Conservation (phyloP, 495 filamentous ascomycete species). For the Geoglossum glabrum region DNA sequence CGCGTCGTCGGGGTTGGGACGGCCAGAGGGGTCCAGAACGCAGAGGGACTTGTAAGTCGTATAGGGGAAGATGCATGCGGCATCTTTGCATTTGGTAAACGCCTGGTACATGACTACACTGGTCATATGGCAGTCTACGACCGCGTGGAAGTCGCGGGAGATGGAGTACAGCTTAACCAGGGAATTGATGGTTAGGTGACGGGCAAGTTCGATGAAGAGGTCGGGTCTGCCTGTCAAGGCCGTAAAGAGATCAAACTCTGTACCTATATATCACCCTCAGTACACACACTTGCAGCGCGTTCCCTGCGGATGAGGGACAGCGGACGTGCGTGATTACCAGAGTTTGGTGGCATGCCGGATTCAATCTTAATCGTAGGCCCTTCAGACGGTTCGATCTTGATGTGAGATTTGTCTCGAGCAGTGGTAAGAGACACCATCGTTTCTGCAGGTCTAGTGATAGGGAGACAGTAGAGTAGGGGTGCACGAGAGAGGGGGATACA, state of each 20-base stretch:
- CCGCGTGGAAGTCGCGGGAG: slow-evolving; percentile 31
- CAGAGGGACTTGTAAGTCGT: slow-evolving; percentile 29
- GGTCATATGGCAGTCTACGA: slow-evolving; percentile 24
- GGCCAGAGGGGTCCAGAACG: slow-evolving; percentile 25
- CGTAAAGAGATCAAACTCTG: slow-evolving; percentile 25
- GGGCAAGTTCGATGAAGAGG: slow-evolving; percentile 28
- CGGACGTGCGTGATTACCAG: background rate
- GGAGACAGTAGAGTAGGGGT: background rate
- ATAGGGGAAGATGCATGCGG: slow-evolving; percentile 29
- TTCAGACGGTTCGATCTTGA: background rate
- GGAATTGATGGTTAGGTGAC: slow-evolving; percentile 26
- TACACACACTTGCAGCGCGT: background rate
- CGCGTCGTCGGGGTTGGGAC: slow-evolving; percentile 8
- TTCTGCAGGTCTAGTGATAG: background rate
- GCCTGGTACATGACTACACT: slow-evolving; percentile 24
- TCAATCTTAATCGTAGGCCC: background rate
- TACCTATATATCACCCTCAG: background rate
- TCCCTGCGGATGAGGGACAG: background rate
- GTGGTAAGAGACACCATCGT: background rate
- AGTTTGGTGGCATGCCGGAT: background rate
- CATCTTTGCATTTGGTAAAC: slow-evolving; percentile 22
- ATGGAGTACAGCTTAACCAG: slow-evolving; percentile 36
- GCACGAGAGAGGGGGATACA: background rate
- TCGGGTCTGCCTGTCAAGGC: slow-evolving; percentile 27
- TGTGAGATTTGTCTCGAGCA: background rate